Evolutionary conservation across 2,329 filamentous ascomycete species (phyloP).

Genomic region (Tolypocladium amazonense): DNA sequence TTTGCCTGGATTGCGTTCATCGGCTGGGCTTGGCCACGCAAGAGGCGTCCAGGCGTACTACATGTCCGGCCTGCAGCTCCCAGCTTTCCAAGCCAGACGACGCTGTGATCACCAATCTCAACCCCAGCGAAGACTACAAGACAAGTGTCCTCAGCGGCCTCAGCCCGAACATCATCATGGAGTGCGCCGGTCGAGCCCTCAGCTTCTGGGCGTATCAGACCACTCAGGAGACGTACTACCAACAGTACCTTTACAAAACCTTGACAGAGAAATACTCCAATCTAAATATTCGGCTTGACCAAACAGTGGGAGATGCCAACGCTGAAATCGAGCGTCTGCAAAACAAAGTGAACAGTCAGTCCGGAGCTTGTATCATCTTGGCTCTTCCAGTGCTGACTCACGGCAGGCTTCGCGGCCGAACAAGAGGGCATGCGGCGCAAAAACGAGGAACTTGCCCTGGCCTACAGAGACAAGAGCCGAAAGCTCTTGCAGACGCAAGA

Average conservation of each 20-base stretch:
- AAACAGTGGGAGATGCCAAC: constrained; percentile 65
- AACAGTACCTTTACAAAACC: constrained; percentile 62
- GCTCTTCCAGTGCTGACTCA: constrained; percentile 4
- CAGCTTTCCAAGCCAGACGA: constrained; percentile 63
- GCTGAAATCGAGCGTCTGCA: constrained; percentile 57
- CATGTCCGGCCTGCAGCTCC: constrained; percentile 68
- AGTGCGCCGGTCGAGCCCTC: constrained; percentile 70
- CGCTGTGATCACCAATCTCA: constrained; percentile 59
- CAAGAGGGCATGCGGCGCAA: constrained; percentile 56
- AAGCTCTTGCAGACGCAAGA: constrained; percentile 60
- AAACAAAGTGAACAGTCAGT: constrained; percentile 50
- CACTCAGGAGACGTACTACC: constrained; percentile 71
- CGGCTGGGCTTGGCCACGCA: constrained; percentile 46
- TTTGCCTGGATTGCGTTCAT: constrained; percentile 67
- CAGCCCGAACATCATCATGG: constrained; percentile 72
- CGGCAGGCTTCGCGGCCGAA: constrained; percentile 44
- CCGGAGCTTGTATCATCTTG: not conserved
- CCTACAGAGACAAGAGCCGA: constrained; percentile 59
- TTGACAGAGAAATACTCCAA: constrained; percentile 60
- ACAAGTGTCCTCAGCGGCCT: constrained; percentile 76
- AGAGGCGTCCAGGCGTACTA: constrained; percentile 22
- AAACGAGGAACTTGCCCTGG: constrained; percentile 58
- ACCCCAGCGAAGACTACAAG: constrained; percentile 82
- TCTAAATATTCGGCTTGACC: constrained; percentile 58
- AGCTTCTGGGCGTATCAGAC: constrained; percentile 83